phyloP scores from a whole-genome alignment of 352 stramenopile species.

The Phytopythium oedochilum region DNA sequence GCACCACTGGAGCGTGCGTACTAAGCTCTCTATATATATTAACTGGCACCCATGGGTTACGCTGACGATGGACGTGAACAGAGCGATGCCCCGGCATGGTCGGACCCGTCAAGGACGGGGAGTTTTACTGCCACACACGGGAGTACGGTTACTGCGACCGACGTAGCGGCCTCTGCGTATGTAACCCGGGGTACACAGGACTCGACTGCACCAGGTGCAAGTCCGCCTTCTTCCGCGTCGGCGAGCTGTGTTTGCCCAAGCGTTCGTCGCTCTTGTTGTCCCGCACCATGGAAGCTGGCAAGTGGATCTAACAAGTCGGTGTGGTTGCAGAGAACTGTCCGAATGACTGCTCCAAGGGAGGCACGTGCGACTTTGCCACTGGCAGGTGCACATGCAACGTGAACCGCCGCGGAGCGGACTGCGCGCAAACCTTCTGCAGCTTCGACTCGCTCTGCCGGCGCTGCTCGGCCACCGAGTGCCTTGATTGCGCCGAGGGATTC shows the following conservation, averaged over 20 bases:
- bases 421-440: conserved; percentile 54
- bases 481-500: conserved; percentile 85
- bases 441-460: conserved; percentile 86
- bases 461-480: conserved; percentile 79
- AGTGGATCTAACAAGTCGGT: not conserved
- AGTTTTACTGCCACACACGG: conserved; percentile 90
- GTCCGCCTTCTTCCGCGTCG: conserved; percentile 82
- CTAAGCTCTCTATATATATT: too few species aligned
- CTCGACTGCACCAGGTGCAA: conserved; percentile 86
- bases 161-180: conserved; percentile 90
- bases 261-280: conserved; percentile 10
- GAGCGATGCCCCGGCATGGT: conserved; percentile 80
- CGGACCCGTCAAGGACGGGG: conserved; percentile 81
- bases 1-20: conserved; percentile 31
- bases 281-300: not conserved
- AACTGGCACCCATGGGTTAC: too few species aligned
- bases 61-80: conserved; percentile 7
- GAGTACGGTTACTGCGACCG: conserved; percentile 94
- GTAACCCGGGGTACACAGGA: conserved; percentile 92
- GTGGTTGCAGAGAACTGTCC: conserved; percentile 63
- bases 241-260: conserved; percentile 88
- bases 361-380: conserved; percentile 87
- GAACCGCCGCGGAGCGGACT: conserved; percentile 77
- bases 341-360: conserved; percentile 86
- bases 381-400: conserved; percentile 77